A percentile compares a stretch with the other conserved stretches of the same genome.
Conservation (phyloP, 2,329 filamentous ascomycete genomes). For the Botrytis deweyae region DNA sequence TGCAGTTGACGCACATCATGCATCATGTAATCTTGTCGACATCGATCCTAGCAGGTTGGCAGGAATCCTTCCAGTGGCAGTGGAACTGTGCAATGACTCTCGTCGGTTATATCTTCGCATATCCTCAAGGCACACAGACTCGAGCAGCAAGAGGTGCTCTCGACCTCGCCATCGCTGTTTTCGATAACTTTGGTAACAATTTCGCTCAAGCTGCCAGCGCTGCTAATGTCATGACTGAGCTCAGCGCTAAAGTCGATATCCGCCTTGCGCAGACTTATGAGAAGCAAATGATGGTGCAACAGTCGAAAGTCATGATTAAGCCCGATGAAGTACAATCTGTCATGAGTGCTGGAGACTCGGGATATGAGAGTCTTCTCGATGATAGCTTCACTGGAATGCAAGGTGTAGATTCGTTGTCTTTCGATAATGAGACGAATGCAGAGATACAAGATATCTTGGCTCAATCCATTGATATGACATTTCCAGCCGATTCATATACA, state of each 20-base stretch:
- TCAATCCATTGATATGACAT: conserved; percentile 26
- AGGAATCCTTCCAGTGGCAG: conserved; percentile 46
- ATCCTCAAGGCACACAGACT: conserved; percentile 39
- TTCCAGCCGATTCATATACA: conserved; percentile 23
- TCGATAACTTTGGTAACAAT: conserved; percentile 41
- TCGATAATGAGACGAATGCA: conserved; percentile 20
- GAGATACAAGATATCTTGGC: conserved; percentile 23
- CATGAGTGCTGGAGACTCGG: conserved; percentile 17
- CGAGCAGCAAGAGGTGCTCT: conserved; percentile 40
- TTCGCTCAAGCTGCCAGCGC: conserved; percentile 41
- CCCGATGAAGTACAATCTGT: conserved; percentile 16
- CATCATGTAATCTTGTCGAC: conserved; percentile 41
- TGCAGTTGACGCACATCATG: conserved; percentile 43
- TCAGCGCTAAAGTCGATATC: conserved; percentile 37
- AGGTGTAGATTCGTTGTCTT: conserved; percentile 10
- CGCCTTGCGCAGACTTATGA: conserved; percentile 12
- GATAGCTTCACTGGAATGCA: conserved; percentile 11
- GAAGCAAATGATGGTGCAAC: not conserved
- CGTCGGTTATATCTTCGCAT: conserved; percentile 44
- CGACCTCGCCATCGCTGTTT: conserved; percentile 40
- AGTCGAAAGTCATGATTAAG: not conserved
- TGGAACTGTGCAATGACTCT: conserved; percentile 46
- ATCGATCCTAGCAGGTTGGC: conserved; percentile 41
- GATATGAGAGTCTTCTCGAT: conserved; percentile 19
- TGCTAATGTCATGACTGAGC: conserved; percentile 38